phyloP scores from a whole-genome alignment of 495 filamentous ascomycete species.

The Chaetomium cochliodes region DNA sequence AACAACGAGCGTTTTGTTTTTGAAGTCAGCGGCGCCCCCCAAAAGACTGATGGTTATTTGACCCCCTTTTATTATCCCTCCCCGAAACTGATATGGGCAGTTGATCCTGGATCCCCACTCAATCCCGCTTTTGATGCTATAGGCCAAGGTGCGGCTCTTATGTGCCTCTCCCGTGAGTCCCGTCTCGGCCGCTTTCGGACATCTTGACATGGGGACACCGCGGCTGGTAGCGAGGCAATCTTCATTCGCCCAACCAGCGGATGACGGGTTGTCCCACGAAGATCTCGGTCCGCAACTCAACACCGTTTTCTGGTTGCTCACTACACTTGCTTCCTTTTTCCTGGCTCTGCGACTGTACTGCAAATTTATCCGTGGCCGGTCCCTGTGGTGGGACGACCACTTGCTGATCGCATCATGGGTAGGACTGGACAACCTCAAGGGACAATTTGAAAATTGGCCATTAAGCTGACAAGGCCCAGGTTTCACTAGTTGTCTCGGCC shows the following conservation, averaged over 20 bases:
- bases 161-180: not conserved
- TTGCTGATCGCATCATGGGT: conserved; percentile 36
- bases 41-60: not conserved
- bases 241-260: not conserved
- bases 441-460: too few species aligned
- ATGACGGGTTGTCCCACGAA: conserved; percentile 22
- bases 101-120: too few species aligned
- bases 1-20: not conserved
- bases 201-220: not conserved
- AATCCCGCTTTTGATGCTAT: too few species aligned
- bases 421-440: too few species aligned
- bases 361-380: conserved; percentile 29
- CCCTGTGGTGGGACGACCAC: conserved; percentile 38
- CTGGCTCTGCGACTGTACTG: conserved; percentile 33
- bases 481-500: conserved; percentile 20
- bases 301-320: conserved; percentile 39
- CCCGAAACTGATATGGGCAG: not conserved
- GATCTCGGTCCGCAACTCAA: conserved; percentile 35
- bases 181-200: not conserved
- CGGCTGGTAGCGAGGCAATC: not conserved
- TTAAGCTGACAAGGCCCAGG: not conserved
- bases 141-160: too few species aligned
- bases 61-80: not conserved
- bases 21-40: not conserved
- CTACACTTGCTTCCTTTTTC: conserved; percentile 29